Evolutionary conservation across 1,284 basidiomycete species (phyloP), one percentile per base, ranked within the genome.

Genomic region (Sanghuangporus sanghuang): DNA sequence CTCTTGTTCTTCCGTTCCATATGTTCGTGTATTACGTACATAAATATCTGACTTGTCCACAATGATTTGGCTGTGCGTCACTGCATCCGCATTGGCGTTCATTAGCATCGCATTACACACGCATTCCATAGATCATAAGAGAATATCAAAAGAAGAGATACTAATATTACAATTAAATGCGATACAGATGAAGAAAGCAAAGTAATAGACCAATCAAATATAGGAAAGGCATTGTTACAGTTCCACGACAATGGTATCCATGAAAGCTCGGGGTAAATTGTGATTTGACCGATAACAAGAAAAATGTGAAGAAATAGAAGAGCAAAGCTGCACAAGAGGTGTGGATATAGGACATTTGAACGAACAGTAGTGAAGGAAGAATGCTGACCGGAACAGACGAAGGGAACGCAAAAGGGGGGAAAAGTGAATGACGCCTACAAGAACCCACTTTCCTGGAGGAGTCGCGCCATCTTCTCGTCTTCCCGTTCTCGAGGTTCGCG

Each of bases 401-500:
- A 48, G 14, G 16, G 18, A 3, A 36, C 57, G 32, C 14, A 8
- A 42, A 27, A 36, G 38, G 38, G 36, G 57, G 32, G 32, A 42
- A 16, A 16, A 35, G 27, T 39, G 32, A 4, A 23, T 32, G 27
- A 40, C n/a, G 23, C 12, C 21, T 61, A 88, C 69, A 95, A 77
- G 79, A 95, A 95, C 53, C 93, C 93, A 69, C 90, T 93, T 75
- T 95, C 93, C 73, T 93, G 92, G 59, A 95, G 77, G 67, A 95
- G 76, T 59, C 93, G 46, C 14, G 65, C 92, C 85, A 96, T 95
- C 81, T 93, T 94, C 77, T 95, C 92, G 69, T 95, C 94, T 70
- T 97, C 95, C 60, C 93, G 82, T 75, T 98, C 96, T 65, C 95
- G 83, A 27, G 97, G 96, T 74, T 99, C 96, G 23, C 94, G 79